Percentiles rank a stretch among this genome's conserved stretches.
Conservation (phyloP, 225 moss, liverwort and hornwort genomes). For the Lunularia cruciata region DNA sequence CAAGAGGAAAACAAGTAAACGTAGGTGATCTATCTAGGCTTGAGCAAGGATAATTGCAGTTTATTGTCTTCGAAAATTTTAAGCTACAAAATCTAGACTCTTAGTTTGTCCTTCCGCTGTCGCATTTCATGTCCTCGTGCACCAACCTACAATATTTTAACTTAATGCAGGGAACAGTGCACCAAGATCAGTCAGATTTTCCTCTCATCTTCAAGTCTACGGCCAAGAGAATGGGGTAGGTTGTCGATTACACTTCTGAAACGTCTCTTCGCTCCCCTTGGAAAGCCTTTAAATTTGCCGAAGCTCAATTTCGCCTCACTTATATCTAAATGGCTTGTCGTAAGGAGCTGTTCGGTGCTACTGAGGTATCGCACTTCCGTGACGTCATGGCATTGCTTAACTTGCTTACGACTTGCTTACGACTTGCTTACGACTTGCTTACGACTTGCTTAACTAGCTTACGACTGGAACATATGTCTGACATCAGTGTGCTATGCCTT, state of each 20-base stretch:
- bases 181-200: slow-evolving; percentile 49
- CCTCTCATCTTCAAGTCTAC: slow-evolving; percentile 40
- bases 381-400: too few relatives aligned
- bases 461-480: too few relatives aligned
- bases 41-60: too few relatives aligned
- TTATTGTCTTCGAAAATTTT: background rate
- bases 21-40: too few relatives aligned
- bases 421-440: too few relatives aligned
- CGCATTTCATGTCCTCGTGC: background rate
- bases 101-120: background rate
- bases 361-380: too few relatives aligned
- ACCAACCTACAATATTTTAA: background rate
- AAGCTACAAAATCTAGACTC: too few relatives aligned
- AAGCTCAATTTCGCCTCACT: too few relatives aligned
- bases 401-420: too few relatives aligned
- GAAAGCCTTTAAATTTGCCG: background rate
- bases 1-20: background rate
- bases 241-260: background rate
- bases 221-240: slow-evolving; percentile 37
- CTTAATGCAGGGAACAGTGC: slow-evolving; percentile 43
- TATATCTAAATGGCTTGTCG: background rate
- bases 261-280: background rate
- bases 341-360: too few relatives aligned
- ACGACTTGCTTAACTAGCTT: too few relatives aligned
- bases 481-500: too few relatives aligned